phyloP scores from a whole-genome alignment of 2,329 filamentous ascomycete species.

The Monosporascus sp. region DNA sequence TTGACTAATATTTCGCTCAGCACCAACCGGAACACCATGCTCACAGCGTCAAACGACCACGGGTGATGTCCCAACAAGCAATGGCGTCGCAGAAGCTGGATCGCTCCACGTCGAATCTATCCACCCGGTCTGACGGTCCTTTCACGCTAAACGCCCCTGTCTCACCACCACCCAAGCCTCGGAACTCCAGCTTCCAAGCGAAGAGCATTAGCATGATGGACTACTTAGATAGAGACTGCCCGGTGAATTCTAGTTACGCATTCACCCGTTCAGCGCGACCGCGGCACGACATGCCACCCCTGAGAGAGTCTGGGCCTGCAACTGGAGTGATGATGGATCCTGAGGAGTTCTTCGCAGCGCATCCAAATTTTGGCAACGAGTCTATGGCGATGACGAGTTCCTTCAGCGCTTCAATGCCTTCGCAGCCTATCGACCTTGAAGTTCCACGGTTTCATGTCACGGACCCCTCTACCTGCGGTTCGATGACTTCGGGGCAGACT shows the following conservation, averaged over 20 bases:
- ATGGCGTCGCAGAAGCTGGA: slow-evolving; percentile 35
- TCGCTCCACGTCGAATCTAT: slow-evolving; percentile 37
- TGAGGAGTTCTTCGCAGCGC: slow-evolving; percentile 30
- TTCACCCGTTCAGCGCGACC: slow-evolving; percentile 20
- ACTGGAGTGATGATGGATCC: slow-evolving; percentile 33
- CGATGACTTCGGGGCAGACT: slow-evolving; percentile 29
- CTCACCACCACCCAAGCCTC: slow-evolving; percentile 27
- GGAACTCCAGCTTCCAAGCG: slow-evolving; percentile 13
- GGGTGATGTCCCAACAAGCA: slow-evolving; percentile 29
- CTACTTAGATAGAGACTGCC: slow-evolving; percentile 27
- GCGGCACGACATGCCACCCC: slow-evolving; percentile 26
- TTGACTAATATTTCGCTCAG: slow-evolving; percentile 17
- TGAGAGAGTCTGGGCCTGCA: slow-evolving; percentile 27
- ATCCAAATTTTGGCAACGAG: slow-evolving; percentile 12
- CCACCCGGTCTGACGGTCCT: slow-evolving; percentile 32
- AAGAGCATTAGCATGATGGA: slow-evolving; percentile 21
- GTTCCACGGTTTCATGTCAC: slow-evolving; percentile 19
- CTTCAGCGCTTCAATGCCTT: slow-evolving; percentile 8
- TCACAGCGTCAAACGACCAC: slow-evolving; percentile 26
- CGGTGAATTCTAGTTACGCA: slow-evolving; percentile 17
- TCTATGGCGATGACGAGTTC: slow-evolving; percentile 6
- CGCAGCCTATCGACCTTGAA: slow-evolving; percentile 16
- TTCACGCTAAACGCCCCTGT: slow-evolving; percentile 31
- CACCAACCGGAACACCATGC: slow-evolving; percentile 18
- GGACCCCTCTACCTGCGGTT: slow-evolving; percentile 27